phyloP scores from a whole-genome alignment of 1,139 yeast species.

The Pichia sp. region DNA sequence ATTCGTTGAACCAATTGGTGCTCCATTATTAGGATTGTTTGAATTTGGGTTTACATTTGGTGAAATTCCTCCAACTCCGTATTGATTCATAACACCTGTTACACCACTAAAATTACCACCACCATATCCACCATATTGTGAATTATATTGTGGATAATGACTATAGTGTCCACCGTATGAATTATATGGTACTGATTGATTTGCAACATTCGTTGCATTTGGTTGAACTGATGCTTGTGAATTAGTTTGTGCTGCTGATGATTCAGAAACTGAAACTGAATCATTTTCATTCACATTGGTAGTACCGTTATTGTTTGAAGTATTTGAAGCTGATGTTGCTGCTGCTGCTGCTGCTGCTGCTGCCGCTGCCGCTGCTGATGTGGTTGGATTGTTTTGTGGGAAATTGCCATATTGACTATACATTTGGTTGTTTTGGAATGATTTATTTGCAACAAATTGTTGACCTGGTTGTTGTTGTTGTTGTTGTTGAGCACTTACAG shows the following conservation, averaged over 20 bases:
- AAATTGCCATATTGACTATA: constrained; percentile 24
- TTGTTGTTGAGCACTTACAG: constrained; percentile 7
- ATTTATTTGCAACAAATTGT: constrained; percentile 18
- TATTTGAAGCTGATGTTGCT: constrained; percentile 4
- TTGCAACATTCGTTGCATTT: not conserved
- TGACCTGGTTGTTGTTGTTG: constrained; percentile 13
- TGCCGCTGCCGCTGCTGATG: constrained; percentile 3
- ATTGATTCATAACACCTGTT: constrained; percentile 3
- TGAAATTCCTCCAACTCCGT: not conserved
- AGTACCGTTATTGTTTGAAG: not conserved
- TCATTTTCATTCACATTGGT: constrained; percentile 7
- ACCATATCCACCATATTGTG: constrained; percentile 5
- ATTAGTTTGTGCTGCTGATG: constrained; percentile 6
- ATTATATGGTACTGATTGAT: constrained; percentile 1
- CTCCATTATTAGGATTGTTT: not conserved
- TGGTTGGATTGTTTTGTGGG: constrained; percentile 2
- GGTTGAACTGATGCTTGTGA: constrained; percentile 8
- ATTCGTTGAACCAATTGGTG: not conserved
- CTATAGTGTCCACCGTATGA: constrained; percentile 11
- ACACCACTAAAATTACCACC: not conserved
- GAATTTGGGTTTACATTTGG: not conserved
- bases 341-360: not conserved
- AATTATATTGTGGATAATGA: constrained; percentile 3
- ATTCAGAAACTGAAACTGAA: not conserved
- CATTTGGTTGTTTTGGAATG: constrained; percentile 21